Conservation (phyloP, 305 asterid genomes). For the Fraxinus dipetala region DNA sequence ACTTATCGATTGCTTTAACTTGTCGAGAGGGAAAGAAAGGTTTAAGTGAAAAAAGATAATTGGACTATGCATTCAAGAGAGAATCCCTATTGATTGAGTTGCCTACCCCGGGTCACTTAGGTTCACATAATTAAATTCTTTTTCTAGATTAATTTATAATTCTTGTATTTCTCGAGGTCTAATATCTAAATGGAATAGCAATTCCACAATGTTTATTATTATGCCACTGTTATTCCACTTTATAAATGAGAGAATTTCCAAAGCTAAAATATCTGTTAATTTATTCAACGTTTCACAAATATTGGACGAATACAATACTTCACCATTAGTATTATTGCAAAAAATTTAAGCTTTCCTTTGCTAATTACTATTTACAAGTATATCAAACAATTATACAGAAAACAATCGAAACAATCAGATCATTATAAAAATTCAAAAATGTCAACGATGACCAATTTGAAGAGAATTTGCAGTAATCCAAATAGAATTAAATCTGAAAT, state of each 20-base stretch:
- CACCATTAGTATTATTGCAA: not conserved
- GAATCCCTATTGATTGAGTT: no score
- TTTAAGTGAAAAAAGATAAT: not conserved
- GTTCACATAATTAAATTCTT: no score
- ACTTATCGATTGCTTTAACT: not conserved
- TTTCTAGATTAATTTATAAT: no score
- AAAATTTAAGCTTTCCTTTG: not conserved
- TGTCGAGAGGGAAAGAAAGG: not conserved
- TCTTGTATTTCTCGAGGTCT: no score
- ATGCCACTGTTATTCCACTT: slow-evolving; percentile 1
- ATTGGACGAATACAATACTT: not conserved
- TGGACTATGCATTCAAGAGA: no score
- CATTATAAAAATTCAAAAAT: not conserved
- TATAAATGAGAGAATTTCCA: not conserved
- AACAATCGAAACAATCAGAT: not conserved
- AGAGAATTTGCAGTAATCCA: not conserved
- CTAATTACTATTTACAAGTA: not conserved
- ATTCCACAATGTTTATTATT: not conserved
- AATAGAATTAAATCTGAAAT: not conserved
- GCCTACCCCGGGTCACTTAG: no score
- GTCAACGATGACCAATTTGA: not conserved
- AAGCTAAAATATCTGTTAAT: not conserved
- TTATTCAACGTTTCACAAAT: not conserved
- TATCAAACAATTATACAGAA: not conserved
- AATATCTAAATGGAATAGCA: not conserved